Conservation (phyloP, 1,284 basidiomycete species). For the Boletus semigastroideus region DNA sequence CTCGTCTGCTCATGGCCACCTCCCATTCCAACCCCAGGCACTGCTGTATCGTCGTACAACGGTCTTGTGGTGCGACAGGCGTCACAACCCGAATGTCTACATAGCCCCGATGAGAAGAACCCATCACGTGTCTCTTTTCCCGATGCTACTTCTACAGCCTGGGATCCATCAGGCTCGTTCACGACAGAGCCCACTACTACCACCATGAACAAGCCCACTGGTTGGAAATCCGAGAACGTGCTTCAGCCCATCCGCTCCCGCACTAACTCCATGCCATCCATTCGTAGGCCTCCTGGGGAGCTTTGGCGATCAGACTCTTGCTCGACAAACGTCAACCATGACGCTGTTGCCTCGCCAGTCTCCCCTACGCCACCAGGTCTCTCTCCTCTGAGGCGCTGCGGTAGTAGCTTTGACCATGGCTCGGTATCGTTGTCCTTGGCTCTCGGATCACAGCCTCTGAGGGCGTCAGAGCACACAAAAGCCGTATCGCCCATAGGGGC, state of each 20-base stretch:
- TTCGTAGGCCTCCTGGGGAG: conserved; percentile 17
- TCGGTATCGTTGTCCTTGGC: conserved; percentile 28
- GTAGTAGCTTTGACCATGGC: conserved; percentile 4
- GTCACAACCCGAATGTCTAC: conserved; percentile 6
- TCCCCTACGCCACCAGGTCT: conserved; percentile 23
- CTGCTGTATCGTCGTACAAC: conserved; percentile 2
- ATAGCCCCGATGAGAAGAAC: conserved; percentile 6
- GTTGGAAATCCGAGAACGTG: conserved; percentile 21
- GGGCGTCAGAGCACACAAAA: conserved; percentile 21
- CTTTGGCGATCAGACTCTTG: conserved; percentile 21
- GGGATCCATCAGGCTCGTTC: conserved; percentile 4
- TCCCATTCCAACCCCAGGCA: conserved; percentile 1
- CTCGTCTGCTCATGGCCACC: conserved; percentile 30
- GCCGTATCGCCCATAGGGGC: conserved; percentile 30
- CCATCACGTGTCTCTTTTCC: conserved; percentile 8
- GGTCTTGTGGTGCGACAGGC: conserved; percentile 3
- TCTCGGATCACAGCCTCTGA: conserved; percentile 29
- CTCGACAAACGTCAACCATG: conserved; percentile 2
- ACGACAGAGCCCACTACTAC: background rate
- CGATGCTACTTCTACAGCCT: conserved; percentile 9
- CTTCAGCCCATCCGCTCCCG: conserved; percentile 20
- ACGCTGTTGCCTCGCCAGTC: background rate
- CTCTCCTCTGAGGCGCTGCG: conserved; percentile 10
- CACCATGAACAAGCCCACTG: conserved; percentile 7
- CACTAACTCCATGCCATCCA: conserved; percentile 12